Evolutionary conservation across 495 filamentous ascomycete genomes (phyloP), one percentile per base, ranked within the genome.

Genomic region (Neurospora sp.): DNA sequence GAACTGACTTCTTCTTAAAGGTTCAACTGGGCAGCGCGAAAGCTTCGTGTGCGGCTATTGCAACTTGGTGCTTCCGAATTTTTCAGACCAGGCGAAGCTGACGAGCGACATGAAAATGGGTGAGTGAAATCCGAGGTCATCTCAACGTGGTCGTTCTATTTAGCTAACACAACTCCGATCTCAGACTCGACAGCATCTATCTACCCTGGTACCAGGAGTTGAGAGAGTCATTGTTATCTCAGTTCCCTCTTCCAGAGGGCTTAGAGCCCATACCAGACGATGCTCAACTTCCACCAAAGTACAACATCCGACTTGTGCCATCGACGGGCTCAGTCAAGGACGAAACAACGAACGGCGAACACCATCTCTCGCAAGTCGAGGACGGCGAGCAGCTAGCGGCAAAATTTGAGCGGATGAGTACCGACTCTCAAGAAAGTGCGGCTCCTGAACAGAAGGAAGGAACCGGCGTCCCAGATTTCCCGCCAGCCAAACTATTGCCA

Each of bases 61-160:
- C 96, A 98, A 80, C 86, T 99, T 8, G 94, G 96, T 1, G 96
- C 93, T 6, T 86, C 87, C 60, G 91, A 95, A 73, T 87, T 94
- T 74, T 91, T 91, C 76, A 88, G 88, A 31, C 85, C 90, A 54
- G 95, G 93, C 3, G 96, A 98, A 80, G 93, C 90, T 46, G 96
- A 99, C 80, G 94, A 97, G 75, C 92, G 95, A 77, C 93, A 97
- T 87, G 88, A 91, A 44, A 94, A 98, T 86, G 96, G 96, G 92
- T 96, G 80, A 79, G 89, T 84, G 27, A 62, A 39, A 37, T 18
- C 35, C 69, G 27, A 70, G 40, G 44, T 41, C 5, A 14, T 27
- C 49, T 16, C 39, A 18, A 54, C 12, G 1, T 31, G 4, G 4
- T 71, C 35, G 70, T 60, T 23, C 6, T 46, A 42, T 70, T 5